Conservation (phyloP, 352 stramenopile genomes). For the Halophytophthora batemanensis region DNA sequence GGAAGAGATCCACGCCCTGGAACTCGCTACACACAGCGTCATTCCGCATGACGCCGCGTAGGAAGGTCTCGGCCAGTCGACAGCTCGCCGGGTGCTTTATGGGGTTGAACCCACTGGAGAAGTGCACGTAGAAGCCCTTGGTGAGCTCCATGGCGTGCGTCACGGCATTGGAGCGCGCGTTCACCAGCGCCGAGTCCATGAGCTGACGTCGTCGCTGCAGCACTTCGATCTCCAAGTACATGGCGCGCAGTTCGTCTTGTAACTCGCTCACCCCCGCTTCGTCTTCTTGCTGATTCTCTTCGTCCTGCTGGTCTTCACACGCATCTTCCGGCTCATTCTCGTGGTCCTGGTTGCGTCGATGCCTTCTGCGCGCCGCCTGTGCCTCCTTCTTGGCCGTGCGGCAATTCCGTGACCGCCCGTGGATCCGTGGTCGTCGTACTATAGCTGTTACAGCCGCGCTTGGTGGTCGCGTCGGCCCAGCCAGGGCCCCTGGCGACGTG, state of each 20-base stretch:
- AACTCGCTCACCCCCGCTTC: neutral
- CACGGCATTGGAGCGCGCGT: slow-evolving; percentile 26
- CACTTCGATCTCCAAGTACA: slow-evolving; percentile 32
- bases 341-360: neutral
- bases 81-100: slow-evolving; percentile 15
- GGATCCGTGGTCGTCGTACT: neutral
- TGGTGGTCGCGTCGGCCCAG: too few relatives aligned
- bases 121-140: slow-evolving; percentile 43
- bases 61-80: slow-evolving; percentile 24
- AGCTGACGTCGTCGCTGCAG: slow-evolving; percentile 35
- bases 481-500: too few relatives aligned
- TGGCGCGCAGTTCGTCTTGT: slow-evolving; percentile 18
- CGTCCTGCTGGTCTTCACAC: slow-evolving; percentile 7
- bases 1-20: slow-evolving; percentile 44
- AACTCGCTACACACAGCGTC: slow-evolving; percentile 58
- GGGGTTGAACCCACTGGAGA: slow-evolving; percentile 36
- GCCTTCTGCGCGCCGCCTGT: neutral
- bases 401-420: slow-evolving; percentile 17
- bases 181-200: slow-evolving; percentile 31
- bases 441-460: too few relatives aligned
- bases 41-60: slow-evolving; percentile 37
- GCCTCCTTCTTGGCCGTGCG: slow-evolving; percentile 1
- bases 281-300: slow-evolving; percentile 2
- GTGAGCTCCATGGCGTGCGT: slow-evolving; percentile 30
- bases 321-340: slow-evolving; percentile 1